phyloP scores from a whole-genome alignment of 805 yeast genomes.

The Jamesozyma spencerorum region DNA sequence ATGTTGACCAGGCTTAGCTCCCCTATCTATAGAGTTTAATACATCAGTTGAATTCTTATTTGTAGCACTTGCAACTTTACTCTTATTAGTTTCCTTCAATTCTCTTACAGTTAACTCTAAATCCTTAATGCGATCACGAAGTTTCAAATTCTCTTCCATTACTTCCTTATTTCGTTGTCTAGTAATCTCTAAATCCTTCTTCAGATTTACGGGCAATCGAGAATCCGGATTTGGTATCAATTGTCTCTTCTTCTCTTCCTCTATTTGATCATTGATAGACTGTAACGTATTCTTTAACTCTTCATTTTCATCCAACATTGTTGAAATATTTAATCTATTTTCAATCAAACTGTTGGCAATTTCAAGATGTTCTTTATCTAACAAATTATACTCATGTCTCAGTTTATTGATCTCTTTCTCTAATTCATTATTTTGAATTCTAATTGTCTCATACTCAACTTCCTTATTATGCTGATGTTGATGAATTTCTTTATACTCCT shows the following conservation, averaged over 20 bases:
- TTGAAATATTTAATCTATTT: slow-evolving; percentile 66
- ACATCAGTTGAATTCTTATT: too few relatives aligned
- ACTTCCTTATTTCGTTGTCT: slow-evolving; percentile 56
- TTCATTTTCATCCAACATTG: slow-evolving; percentile 62
- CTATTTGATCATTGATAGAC: slow-evolving; percentile 36
- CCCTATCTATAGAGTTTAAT: too few relatives aligned
- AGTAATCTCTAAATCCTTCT: slow-evolving; percentile 46
- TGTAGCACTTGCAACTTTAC: not conserved
- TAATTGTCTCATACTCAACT: slow-evolving; percentile 52
- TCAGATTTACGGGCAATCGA: slow-evolving; percentile 33
- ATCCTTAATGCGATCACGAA: slow-evolving; percentile 44
- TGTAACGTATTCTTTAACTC: slow-evolving; percentile 44
- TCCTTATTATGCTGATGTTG: slow-evolving; percentile 55
- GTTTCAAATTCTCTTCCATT: slow-evolving; percentile 49
- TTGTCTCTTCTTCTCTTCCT: slow-evolving; percentile 26
- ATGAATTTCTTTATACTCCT: slow-evolving; percentile 70
- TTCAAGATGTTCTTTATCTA: slow-evolving; percentile 76
- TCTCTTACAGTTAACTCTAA: slow-evolving; percentile 36
- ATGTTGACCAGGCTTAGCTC: not conserved
- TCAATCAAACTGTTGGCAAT: slow-evolving; percentile 82
- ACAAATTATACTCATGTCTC: slow-evolving; percentile 56
- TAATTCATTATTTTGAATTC: slow-evolving; percentile 60
- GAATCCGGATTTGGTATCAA: slow-evolving; percentile 29
- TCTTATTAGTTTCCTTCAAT: slow-evolving; percentile 26
- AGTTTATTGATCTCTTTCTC: slow-evolving; percentile 63